Evolutionary conservation across 2,329 filamentous ascomycete genomes (phyloP), one percentile per base, ranked within the genome.

Genomic region (Thielaviopsis punctulata): DNA sequence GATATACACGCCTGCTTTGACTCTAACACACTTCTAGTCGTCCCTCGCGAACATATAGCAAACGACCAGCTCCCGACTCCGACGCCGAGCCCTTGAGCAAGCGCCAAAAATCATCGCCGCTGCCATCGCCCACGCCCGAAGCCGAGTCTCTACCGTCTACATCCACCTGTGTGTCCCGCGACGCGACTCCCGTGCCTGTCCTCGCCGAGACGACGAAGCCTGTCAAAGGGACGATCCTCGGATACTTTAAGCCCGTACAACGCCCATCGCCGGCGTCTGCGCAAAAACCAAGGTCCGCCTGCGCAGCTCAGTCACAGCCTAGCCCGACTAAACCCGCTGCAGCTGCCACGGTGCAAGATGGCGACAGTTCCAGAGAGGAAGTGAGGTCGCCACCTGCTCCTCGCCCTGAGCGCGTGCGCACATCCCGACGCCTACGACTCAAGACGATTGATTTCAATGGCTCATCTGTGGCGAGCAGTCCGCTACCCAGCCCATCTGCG

Each of bases 41-140:
- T 22, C 45, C 55, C 2, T 57, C 68, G 13, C 63, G 66, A 52
- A 70, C 68, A 12, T 71, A 70, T 43, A 66, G 68, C 44, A 67
- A 65, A 55, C 63, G 64, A 30, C 51, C 57, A 8, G 56, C 57
- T 6, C 52, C 59, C 4, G 61, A 63, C 36, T 44, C 58, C 8
- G 55, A 57, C 33, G 56, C 46, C n/a, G 62, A 65, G 8, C 59
- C 60, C 0, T 56, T 58, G 2, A 9, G 53, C 0, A 66, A 67
- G 55, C 66, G 56, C 44, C 57, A 55, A 18, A 52, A 56, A 50
- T 54, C 52, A 10, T 54, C 49, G 1, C 45, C 52, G 9, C 48
- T 52, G 10, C n/a, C 48, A n/a, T 33, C 30, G 19, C 19, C 46
- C 12, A 48, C 44, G 23, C 50, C 33, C 23, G 48, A 52, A n/a